Evolutionary conservation across 139 green algal genomes (phyloP).

Genomic region (Chlorella sp.): DNA sequence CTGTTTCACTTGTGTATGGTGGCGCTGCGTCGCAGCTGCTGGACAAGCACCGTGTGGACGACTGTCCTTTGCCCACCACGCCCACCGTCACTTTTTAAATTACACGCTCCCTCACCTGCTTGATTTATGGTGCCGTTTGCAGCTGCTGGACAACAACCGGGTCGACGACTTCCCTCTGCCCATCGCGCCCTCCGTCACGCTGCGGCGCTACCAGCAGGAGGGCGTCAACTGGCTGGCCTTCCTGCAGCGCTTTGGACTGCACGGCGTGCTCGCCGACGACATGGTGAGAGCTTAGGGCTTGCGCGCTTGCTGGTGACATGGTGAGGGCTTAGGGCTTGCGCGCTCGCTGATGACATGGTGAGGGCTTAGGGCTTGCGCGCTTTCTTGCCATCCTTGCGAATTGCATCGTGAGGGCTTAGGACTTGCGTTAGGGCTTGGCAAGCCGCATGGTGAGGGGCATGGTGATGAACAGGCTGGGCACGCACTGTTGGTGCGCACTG

Average conservation of each 20-base stretch:
- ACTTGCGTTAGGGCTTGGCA: too few species aligned
- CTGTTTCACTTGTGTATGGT: too few species aligned
- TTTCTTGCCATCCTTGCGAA: too few species aligned
- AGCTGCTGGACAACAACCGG: constrained; percentile 83
- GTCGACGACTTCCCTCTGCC: constrained; percentile 67
- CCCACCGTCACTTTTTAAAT: too few species aligned
- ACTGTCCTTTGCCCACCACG: too few species aligned
- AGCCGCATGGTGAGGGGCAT: too few species aligned
- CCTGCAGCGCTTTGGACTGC: constrained; percentile 86
- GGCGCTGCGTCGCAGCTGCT: too few species aligned
- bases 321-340: constrained; percentile 33
- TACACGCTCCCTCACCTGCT: too few species aligned
- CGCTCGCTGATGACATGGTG: constrained; percentile 96
- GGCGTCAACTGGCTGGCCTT: constrained; percentile 98
- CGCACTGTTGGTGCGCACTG: too few species aligned
- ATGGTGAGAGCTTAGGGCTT: constrained; percentile 56
- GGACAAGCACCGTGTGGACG: too few species aligned
- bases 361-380: constrained; percentile 41
- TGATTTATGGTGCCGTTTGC: constrained; percentile 13
- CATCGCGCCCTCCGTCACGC: constrained; percentile 36
- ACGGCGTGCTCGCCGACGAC: constrained; percentile 94
- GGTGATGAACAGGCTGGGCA: too few species aligned
- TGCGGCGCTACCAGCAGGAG: constrained; percentile 91
- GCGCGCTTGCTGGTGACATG: constrained; percentile 96
- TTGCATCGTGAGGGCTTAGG: constrained; percentile 75